phyloP scores from a whole-genome alignment of 306 rosid genomes.

The Lathyrus sativus region DNA sequence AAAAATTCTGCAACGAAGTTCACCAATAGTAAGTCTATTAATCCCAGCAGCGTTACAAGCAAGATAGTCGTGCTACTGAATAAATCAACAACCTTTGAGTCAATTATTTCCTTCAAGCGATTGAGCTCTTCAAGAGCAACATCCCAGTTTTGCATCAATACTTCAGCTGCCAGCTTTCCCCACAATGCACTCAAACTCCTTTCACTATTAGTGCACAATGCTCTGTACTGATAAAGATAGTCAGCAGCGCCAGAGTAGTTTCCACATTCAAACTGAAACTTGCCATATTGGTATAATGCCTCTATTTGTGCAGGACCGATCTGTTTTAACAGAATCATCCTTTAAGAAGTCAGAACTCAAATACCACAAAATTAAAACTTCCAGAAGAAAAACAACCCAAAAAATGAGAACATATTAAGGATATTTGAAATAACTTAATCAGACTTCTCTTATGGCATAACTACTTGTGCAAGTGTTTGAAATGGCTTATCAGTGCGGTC shows the following conservation, averaged over 20 bases:
- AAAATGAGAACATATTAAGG: not conserved
- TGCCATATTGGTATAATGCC: conserved; percentile 30
- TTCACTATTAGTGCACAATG: conserved; percentile 80
- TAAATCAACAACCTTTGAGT: conserved; percentile 65
- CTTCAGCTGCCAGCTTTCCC: conserved; percentile 96
- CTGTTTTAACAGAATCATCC: conserved; percentile 46
- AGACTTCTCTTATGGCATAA: not conserved
- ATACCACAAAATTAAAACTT: not conserved
- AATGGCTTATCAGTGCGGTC: not conserved
- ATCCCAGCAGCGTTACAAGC: conserved; percentile 12
- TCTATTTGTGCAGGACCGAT: conserved; percentile 69
- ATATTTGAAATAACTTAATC: not conserved
- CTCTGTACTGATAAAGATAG: conserved; percentile 89
- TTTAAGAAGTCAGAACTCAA: conserved; percentile 18
- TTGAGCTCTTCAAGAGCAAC: conserved; percentile 93
- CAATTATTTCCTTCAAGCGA: conserved; percentile 87
- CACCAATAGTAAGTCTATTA: not conserved
- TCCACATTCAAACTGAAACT: conserved; percentile 93
- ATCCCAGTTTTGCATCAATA: conserved; percentile 98
- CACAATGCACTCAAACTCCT: conserved; percentile 89
- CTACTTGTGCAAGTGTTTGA: not conserved
- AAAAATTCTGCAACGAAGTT: conserved; percentile 60
- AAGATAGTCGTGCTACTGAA: not conserved
- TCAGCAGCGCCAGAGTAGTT: conserved; percentile 98
- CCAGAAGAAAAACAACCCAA: not conserved